These are phyloP conservation scores for Ziziphus jujuba DNA, from an alignment of 306 rosid species.

Conservation along the genomic window DNA sequence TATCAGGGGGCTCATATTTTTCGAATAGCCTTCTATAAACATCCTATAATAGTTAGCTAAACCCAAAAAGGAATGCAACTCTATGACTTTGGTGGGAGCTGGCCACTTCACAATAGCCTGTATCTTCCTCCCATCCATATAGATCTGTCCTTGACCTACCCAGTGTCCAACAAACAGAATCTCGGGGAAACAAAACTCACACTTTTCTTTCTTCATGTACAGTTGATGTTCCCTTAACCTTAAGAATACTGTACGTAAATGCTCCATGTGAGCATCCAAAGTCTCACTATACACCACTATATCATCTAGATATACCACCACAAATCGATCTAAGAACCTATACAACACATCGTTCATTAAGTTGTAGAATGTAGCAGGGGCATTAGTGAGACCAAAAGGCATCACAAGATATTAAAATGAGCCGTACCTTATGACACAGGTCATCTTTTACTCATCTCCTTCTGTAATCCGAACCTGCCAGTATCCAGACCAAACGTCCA, in stretches of 20 bases:
- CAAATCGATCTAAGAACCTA: not conserved
- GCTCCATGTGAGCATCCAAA: not conserved
- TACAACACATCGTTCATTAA: not conserved
- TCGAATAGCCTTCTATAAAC: not conserved
- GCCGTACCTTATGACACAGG: not conserved
- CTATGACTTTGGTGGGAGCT: no score
- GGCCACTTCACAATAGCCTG: no score
- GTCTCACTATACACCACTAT: not conserved
- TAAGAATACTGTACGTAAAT: not conserved
- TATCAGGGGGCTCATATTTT: not conserved
- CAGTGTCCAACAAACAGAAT: no score
- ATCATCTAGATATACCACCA: not conserved
- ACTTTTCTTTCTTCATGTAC: conserved; percentile 3
- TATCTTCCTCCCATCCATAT: no score
- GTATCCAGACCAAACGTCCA: not conserved
- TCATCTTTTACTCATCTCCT: not conserved
- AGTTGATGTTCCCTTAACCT: not conserved
- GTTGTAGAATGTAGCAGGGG: not conserved
- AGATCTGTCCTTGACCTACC: no score
- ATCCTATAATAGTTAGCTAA: not conserved
- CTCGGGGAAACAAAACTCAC: not conserved
- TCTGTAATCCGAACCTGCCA: not conserved
- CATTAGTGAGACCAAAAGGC: not conserved
- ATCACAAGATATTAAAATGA: not conserved
- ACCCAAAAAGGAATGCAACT: no score